phyloP scores from a whole-genome alignment of 2,329 filamentous ascomycete species.

The Pseudopithomyces maydicus region DNA sequence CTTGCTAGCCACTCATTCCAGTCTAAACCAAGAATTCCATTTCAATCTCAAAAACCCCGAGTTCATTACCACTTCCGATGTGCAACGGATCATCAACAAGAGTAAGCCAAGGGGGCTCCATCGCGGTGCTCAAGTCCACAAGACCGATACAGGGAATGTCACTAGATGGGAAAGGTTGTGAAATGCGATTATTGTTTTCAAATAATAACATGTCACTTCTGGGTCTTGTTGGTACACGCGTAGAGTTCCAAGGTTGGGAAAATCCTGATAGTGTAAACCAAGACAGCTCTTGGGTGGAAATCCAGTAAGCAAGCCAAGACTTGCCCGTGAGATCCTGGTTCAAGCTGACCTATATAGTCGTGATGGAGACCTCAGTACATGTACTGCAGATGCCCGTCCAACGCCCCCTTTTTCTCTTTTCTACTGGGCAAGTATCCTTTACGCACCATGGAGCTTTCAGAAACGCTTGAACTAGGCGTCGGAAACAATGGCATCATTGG shows the following conservation, averaged over 20 bases:
- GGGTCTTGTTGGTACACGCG: conserved; percentile 26
- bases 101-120: conserved; percentile 40
- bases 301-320: conserved; percentile 28
- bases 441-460: conserved; percentile 21
- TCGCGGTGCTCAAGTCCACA: conserved; percentile 37
- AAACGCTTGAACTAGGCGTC: conserved; percentile 36
- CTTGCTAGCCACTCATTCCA: not conserved
- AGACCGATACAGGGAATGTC: conserved; percentile 10
- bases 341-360: conserved; percentile 21
- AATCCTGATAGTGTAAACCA: conserved; percentile 1
- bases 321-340: not conserved
- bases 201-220: conserved; percentile 20
- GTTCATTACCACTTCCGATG: conserved; percentile 17
- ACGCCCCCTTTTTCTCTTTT: conserved; percentile 33
- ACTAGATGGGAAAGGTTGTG: conserved; percentile 13
- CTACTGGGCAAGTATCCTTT: conserved; percentile 12
- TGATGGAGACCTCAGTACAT: conserved; percentile 40
- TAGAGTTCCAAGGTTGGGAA: conserved; percentile 32
- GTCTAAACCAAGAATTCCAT: not conserved
- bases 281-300: conserved; percentile 32
- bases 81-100: conserved; percentile 37
- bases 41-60: not conserved
- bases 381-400: conserved; percentile 5
- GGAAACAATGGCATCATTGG: conserved; percentile 40
- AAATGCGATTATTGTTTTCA: conserved; percentile 35